A percentile compares a stretch with the other conserved stretches of the same genome.
These are phyloP conservation scores for Xylariales sp. DNA, from an alignment of 2,329 filamentous ascomycete genomes.

Conservation along the genomic window DNA sequence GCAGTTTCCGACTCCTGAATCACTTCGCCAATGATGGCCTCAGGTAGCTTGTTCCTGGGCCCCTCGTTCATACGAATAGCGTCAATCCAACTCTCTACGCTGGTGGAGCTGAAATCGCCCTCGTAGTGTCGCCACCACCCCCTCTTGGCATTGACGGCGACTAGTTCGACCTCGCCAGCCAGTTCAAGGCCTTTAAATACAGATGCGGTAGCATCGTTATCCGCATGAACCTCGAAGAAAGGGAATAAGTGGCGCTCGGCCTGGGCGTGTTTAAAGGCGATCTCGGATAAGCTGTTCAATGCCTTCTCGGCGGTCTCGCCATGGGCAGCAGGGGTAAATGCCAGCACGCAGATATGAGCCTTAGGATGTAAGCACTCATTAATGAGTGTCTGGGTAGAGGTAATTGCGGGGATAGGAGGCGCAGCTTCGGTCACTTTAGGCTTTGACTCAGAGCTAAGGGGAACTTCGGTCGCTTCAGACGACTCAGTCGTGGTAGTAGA, in stretches of 20 bases:
- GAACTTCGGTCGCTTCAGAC: slow-evolving; percentile 54
- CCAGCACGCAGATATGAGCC: slow-evolving; percentile 85
- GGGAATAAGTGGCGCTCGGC: slow-evolving; percentile 80
- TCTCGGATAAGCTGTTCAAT: slow-evolving; percentile 73
- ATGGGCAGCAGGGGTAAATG: slow-evolving; percentile 69
- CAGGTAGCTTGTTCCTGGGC: slow-evolving; percentile 78
- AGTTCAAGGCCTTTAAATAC: slow-evolving; percentile 74
- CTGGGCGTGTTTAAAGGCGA: slow-evolving; percentile 79
- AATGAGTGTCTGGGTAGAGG: slow-evolving; percentile 71
- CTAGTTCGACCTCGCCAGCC: slow-evolving; percentile 71
- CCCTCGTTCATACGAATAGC: slow-evolving; percentile 91
- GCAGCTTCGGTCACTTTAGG: slow-evolving; percentile 63
- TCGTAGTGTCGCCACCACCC: slow-evolving; percentile 86
- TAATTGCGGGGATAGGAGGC: slow-evolving; percentile 74
- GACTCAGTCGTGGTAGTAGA: slow-evolving; percentile 54
- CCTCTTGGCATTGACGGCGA: slow-evolving; percentile 87
- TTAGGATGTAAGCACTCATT: slow-evolving; percentile 79
- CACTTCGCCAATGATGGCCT: slow-evolving; percentile 63
- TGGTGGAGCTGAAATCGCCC: slow-evolving; percentile 67
- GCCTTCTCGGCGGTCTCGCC: slow-evolving; percentile 66
- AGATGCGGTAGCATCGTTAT: slow-evolving; percentile 65
- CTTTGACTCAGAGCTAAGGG: slow-evolving; percentile 55
- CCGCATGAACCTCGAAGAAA: slow-evolving; percentile 78
- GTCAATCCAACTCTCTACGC: slow-evolving; percentile 88
- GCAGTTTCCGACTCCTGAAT: slow-evolving; percentile 52